These are phyloP conservation scores for Microdochium bolleyi DNA, from an alignment of 2,329 filamentous ascomycete species.

Conservation along the genomic window DNA sequence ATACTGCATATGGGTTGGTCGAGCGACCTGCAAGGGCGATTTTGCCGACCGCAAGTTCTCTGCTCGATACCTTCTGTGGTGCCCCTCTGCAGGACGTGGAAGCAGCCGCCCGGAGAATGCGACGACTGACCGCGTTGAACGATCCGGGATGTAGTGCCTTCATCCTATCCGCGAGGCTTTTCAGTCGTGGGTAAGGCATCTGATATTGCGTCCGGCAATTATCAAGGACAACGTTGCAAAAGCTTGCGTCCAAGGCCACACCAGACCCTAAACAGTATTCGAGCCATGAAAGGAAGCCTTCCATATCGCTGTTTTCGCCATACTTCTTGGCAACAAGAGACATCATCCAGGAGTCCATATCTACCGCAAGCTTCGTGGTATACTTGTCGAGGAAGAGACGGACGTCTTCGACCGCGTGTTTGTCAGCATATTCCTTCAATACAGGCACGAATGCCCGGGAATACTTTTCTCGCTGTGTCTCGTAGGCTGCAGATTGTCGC, in stretches of 20 bases:
- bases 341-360: slow-evolving; percentile 26
- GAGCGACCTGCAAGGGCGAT: slow-evolving; percentile 14
- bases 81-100: slow-evolving; percentile 5
- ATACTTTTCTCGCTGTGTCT: slow-evolving; percentile 10
- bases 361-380: slow-evolving; percentile 22
- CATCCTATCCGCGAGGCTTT: slow-evolving; percentile 23
- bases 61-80: not conserved
- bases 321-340: slow-evolving; percentile 35
- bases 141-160: slow-evolving; percentile 19
- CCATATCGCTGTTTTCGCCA: slow-evolving; percentile 26
- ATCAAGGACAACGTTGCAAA: slow-evolving; percentile 29
- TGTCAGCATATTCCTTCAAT: slow-evolving; percentile 27
- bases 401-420: slow-evolving; percentile 28
- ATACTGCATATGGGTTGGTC: slow-evolving; percentile 21
- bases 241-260: slow-evolving; percentile 25
- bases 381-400: slow-evolving; percentile 30
- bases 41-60: slow-evolving; percentile 9
- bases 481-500: slow-evolving; percentile 3
- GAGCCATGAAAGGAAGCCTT: slow-evolving; percentile 31
- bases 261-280: slow-evolving; percentile 25
- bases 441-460: slow-evolving; percentile 26
- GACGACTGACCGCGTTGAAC: slow-evolving; percentile 28
- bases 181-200: slow-evolving; percentile 24
- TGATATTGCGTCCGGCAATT: slow-evolving; percentile 29
- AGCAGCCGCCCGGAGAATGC: slow-evolving; percentile 25